These are phyloP conservation scores for Cucumis cinereus DNA, from an alignment of 306 rosid species.

Conservation along the genomic window DNA sequence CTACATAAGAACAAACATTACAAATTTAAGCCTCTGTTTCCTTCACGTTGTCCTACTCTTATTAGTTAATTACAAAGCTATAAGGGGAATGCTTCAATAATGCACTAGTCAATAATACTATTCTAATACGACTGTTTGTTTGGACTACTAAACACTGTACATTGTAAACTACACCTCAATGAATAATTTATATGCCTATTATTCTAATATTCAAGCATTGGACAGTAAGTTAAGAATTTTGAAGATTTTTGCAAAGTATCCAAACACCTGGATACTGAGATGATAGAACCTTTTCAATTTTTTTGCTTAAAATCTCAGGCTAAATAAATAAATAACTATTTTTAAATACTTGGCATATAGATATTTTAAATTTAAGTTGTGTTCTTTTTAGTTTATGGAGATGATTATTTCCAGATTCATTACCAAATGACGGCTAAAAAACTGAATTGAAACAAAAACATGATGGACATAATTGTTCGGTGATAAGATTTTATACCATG, in stretches of 20 bases:
- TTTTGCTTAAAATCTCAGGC: not conserved
- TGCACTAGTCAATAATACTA: not conserved
- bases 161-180: not conserved
- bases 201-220: not conserved
- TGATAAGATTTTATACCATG: not conserved
- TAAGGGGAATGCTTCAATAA: not conserved
- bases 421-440: not conserved
- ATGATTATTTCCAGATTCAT: not conserved
- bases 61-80: not conserved
- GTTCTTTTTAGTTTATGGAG: not conserved
- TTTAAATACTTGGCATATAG: no score
- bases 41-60: not conserved
- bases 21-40: not conserved
- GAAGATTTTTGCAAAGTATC: not conserved
- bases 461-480: not conserved
- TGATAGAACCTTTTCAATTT: not conserved
- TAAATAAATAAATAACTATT: not conserved
- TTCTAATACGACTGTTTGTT: not conserved
- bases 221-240: not conserved
- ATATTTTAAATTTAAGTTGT: not conserved
- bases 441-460: not conserved
- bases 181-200: not conserved
- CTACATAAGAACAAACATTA: not conserved
- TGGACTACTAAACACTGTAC: not conserved
- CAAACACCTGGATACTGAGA: not conserved